These are phyloP conservation scores for Termitomyces sp. DNA, from an alignment of 1,284 basidiomycete genomes.

Conservation along the genomic window DNA sequence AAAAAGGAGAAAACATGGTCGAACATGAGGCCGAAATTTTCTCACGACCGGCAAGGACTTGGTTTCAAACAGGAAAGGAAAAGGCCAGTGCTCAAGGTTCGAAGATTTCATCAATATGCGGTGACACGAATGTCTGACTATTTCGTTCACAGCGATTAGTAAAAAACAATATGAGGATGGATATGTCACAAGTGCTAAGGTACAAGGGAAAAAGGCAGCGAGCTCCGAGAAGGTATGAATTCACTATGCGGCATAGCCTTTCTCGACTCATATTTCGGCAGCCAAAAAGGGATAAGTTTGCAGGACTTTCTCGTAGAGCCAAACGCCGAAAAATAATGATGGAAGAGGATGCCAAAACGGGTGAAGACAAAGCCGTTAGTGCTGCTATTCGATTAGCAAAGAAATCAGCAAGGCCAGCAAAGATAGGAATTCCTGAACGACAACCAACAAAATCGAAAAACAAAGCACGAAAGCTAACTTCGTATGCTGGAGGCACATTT, in stretches of 20 bases:
- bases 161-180: slow-evolving; percentile 69
- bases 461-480: slow-evolving; percentile 20
- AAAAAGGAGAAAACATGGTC: slow-evolving; percentile 94
- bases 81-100: slow-evolving; percentile 78
- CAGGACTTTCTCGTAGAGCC: slow-evolving; percentile 77
- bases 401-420: slow-evolving; percentile 58
- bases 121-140: slow-evolving; percentile 1
- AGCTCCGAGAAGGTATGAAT: slow-evolving; percentile 37
- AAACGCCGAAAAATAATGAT: slow-evolving; percentile 84
- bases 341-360: slow-evolving; percentile 69
- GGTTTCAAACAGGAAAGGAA: slow-evolving; percentile 93
- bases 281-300: slow-evolving; percentile 80
- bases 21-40: slow-evolving; percentile 95
- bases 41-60: slow-evolving; percentile 89
- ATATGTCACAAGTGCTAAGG: slow-evolving; percentile 30
- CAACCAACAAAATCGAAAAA: slow-evolving; percentile 18
- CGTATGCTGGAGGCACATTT: slow-evolving; percentile 31
- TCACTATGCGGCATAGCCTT: background rate
- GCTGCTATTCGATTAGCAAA: slow-evolving; percentile 85
- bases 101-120: background rate
- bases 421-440: slow-evolving; percentile 32
- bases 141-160: slow-evolving; percentile 52
- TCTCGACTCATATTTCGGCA: slow-evolving; percentile 24
- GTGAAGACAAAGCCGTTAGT: slow-evolving; percentile 50
- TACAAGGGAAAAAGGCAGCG: slow-evolving; percentile 24